phyloP scores from a whole-genome alignment of 1,284 basidiomycete species.

The Sporisorium graminicola region DNA sequence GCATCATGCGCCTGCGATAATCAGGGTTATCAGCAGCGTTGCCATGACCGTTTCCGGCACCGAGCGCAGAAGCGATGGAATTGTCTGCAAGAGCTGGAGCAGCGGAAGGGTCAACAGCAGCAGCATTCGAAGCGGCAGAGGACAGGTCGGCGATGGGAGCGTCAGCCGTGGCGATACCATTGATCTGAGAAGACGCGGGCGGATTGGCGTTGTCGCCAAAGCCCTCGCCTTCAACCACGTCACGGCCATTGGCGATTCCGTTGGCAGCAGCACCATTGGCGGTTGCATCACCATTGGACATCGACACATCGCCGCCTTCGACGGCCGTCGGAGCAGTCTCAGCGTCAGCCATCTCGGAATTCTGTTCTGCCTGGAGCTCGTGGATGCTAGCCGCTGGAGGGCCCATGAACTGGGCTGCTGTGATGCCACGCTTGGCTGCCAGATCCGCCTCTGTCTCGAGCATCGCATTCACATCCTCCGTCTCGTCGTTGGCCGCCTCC shows the following conservation, averaged over 20 bases:
- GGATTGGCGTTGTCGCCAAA: background rate
- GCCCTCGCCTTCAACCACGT: background rate
- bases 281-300: constrained; percentile 24
- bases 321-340: background rate
- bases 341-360: constrained; percentile 5
- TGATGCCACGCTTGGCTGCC: constrained; percentile 40
- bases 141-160: background rate
- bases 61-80: constrained; percentile 15
- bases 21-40: constrained; percentile 18
- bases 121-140: background rate
- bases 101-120: background rate
- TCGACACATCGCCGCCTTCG: constrained; percentile 28
- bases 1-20: constrained; percentile 56
- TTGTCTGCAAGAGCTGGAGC: constrained; percentile 8
- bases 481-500: constrained; percentile 12
- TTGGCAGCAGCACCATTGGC: constrained; percentile 8
- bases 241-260: constrained; percentile 3
- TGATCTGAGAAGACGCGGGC: constrained; percentile 29
- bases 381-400: constrained; percentile 9
- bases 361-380: constrained; percentile 12
- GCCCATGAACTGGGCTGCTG: constrained; percentile 45
- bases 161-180: constrained; percentile 8
- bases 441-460: constrained; percentile 44
- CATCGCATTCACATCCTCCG: constrained; percentile 33
- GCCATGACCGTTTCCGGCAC: constrained; percentile 9